phyloP scores from a whole-genome alignment of 768 basidiomycete genomes.

The Antrodiella citrinella region DNA sequence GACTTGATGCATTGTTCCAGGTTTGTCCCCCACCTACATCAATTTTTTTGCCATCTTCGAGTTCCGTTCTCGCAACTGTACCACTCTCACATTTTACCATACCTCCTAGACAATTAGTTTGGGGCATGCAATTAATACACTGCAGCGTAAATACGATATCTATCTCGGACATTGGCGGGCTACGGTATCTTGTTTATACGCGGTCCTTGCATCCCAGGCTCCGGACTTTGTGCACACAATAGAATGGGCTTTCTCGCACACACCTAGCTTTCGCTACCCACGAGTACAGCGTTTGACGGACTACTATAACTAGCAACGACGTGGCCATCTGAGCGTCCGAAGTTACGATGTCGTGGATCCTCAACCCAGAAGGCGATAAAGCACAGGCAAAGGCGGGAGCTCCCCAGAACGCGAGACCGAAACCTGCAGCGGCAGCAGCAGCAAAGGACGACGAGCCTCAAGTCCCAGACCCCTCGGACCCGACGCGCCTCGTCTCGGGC shows the following conservation, averaged over 20 bases:
- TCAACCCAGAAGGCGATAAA: constrained; percentile 29
- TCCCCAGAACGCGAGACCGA: not conserved
- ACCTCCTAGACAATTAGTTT: not conserved
- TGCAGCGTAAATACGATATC: not conserved
- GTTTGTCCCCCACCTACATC: not conserved
- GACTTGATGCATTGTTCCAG: not conserved
- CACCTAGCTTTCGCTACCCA: too few relatives aligned
- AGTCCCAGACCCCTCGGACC: constrained; percentile 55
- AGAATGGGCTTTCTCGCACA: too few relatives aligned
- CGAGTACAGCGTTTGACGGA: too few relatives aligned
- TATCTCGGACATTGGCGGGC: not conserved
- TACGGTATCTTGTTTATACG: too few relatives aligned
- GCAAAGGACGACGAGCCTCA: constrained; percentile 34
- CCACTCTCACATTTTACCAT: not conserved
- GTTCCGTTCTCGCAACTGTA: not conserved
- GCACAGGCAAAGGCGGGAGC: not conserved
- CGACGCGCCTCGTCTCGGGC: constrained; percentile 63
- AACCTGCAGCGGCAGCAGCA: too few relatives aligned
- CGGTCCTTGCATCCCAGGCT: too few relatives aligned
- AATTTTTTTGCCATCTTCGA: not conserved
- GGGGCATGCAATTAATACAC: not conserved
- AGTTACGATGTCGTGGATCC: constrained; percentile 60
- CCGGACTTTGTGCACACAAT: too few relatives aligned
- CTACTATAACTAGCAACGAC: too few relatives aligned
- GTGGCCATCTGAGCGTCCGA: too few relatives aligned